Evolutionary conservation across 2,329 filamentous ascomycete species (phyloP).

Genomic region (Aspergillus puulaauensis): DNA sequence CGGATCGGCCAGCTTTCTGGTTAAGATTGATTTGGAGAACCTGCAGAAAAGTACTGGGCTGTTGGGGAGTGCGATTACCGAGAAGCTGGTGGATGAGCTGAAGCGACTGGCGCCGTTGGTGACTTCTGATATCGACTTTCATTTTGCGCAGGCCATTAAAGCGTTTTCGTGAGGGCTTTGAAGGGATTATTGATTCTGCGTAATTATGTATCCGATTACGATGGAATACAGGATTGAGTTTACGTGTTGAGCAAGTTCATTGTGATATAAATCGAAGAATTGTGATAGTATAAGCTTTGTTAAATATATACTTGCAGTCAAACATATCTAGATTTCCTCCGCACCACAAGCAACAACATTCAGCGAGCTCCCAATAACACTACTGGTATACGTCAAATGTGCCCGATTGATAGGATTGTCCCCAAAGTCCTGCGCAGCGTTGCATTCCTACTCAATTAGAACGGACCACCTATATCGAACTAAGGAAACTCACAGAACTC

Average conservation of each 20-base stretch:
- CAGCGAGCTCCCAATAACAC: not conserved
- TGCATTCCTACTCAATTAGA: not conserved
- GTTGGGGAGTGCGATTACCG: not conserved
- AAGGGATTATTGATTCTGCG: too few relatives aligned
- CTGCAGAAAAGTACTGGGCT: accelerated
- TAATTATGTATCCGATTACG: too few relatives aligned
- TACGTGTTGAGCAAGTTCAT: too few relatives aligned
- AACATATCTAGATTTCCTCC: not conserved
- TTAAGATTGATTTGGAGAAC: not conserved
- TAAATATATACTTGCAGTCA: too few relatives aligned
- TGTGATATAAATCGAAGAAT: too few relatives aligned
- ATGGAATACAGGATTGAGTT: too few relatives aligned
- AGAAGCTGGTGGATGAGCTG: not conserved
- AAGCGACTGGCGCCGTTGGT: not conserved
- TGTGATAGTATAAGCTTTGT: too few relatives aligned
- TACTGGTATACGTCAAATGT: not conserved
- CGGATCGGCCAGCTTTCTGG: not conserved
- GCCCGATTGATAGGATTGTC: not conserved
- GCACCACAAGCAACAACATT: not conserved
- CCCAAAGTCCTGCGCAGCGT: not conserved
- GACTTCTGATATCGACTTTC: not conserved
- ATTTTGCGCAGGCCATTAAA: not conserved
- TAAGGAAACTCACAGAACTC: not conserved
- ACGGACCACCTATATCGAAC: not conserved
- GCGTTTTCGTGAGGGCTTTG: not conserved